These are phyloP conservation scores for Metschnikowia dekortorum DNA, from an alignment of 805 yeast species.

Conservation along the genomic window DNA sequence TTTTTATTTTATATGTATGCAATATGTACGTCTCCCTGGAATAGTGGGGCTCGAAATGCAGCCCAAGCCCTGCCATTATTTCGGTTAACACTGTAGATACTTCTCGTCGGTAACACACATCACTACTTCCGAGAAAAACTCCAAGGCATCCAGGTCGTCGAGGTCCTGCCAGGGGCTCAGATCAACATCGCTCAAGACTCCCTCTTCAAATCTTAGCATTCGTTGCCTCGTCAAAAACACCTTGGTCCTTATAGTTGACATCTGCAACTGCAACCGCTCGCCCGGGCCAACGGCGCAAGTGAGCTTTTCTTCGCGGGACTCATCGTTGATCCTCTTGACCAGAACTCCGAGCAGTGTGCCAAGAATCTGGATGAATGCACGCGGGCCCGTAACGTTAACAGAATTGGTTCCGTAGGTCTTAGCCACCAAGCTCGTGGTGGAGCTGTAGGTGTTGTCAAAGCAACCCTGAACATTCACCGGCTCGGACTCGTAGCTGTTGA, in stretches of 20 bases:
- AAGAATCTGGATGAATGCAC: neutral
- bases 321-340: neutral
- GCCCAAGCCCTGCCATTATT: neutral
- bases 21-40: too few species aligned
- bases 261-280: constrained; percentile 11
- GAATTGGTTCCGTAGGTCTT: neutral
- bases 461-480: constrained; percentile 9
- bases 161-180: constrained; percentile 1
- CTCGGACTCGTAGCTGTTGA: neutral
- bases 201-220: neutral
- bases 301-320: constrained; percentile 10
- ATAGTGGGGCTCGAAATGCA: neutral
- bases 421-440: constrained; percentile 11
- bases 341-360: constrained; percentile 3
- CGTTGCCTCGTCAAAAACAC: constrained; percentile 3
- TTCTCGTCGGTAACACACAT: constrained; percentile 1
- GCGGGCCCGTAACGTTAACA: constrained; percentile 2
- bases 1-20: too few species aligned
- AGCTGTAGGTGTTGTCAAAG: constrained; percentile 12
- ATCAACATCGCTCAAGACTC: neutral
- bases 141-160: neutral
- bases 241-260: constrained; percentile 1
- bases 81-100: neutral
- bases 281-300: constrained; percentile 13
- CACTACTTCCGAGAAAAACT: neutral